Conservation (phyloP, 1,284 basidiomycete species). For the Puccinia hordei region DNA sequence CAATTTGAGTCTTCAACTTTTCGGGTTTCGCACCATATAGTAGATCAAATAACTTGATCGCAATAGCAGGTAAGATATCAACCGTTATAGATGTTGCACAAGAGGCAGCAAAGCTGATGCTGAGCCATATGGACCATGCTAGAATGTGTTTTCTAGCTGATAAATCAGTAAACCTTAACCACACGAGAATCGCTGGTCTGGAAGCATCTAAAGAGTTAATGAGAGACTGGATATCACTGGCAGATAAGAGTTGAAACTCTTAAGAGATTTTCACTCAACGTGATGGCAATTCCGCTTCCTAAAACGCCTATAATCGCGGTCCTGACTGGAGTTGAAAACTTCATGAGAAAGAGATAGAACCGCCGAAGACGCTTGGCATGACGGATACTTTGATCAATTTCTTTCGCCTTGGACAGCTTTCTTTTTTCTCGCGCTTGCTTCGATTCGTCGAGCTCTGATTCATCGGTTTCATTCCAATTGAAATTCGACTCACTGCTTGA, state of each 20-base stretch:
- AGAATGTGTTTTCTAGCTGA: constrained; percentile 19
- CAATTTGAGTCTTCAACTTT: constrained; percentile 45
- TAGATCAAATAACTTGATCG: constrained; percentile 28
- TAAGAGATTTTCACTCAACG: constrained; percentile 13
- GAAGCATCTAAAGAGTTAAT: neutral
- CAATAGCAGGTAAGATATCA: constrained; percentile 16
- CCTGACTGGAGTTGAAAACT: constrained; percentile 24
- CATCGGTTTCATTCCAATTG: constrained; percentile 43
- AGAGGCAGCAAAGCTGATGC: constrained; percentile 16
- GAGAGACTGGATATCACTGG: neutral
- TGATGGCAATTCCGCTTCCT: constrained; percentile 37
- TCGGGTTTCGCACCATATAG: constrained; percentile 45
- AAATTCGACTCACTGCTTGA: constrained; percentile 13
- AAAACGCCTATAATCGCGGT: constrained; percentile 20
- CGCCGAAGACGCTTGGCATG: constrained; percentile 43
- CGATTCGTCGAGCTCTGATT: constrained; percentile 42
- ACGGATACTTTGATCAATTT: constrained; percentile 20
- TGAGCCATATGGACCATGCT: constrained; percentile 38
- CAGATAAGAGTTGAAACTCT: neutral
- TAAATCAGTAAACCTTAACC: neutral
- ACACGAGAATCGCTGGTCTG: constrained; percentile 28
- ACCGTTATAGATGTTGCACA: constrained; percentile 26
- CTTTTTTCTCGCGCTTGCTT: constrained; percentile 4
- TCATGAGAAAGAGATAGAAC: constrained; percentile 26
- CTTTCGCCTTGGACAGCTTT: neutral